Percentiles rank a stretch among this genome's conserved stretches.
phyloP scores from a whole-genome alignment of 352 stramenopile species.

The Thalassiosira exigua region DNA sequence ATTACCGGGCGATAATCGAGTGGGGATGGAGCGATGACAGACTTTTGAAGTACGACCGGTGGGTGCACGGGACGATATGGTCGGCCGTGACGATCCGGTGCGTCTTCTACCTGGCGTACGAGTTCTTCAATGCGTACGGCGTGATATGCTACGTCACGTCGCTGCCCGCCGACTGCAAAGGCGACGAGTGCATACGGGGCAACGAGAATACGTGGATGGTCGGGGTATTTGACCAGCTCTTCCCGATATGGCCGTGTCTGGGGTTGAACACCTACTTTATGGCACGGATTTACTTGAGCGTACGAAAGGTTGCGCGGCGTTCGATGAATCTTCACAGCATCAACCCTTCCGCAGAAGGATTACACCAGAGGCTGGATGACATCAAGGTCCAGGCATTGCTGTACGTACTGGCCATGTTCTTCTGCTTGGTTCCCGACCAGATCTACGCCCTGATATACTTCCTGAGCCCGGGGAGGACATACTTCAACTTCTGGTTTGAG shows the following conservation, averaged over 20 bases:
- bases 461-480: background rate
- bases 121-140: conserved; percentile 56
- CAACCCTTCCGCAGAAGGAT: background rate
- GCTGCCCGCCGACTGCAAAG: conserved; percentile 28
- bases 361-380: conserved; percentile 1
- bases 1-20: conserved; percentile 44
- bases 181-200: conserved; percentile 30
- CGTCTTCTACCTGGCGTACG: conserved; percentile 32
- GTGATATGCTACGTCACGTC: conserved; percentile 50
- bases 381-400: conserved; percentile 39
- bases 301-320: conserved; percentile 34
- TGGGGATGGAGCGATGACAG: conserved; percentile 39
- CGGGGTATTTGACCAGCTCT: conserved; percentile 6
- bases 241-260: conserved; percentile 8
- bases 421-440: conserved; percentile 5
- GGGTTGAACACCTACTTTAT: conserved; percentile 2
- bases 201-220: conserved; percentile 47
- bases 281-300: conserved; percentile 49
- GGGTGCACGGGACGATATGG: conserved; percentile 30
- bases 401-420: conserved; percentile 20
- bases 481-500: conserved; percentile 6
- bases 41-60: conserved; percentile 30
- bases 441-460: conserved; percentile 10
- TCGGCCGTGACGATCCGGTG: conserved; percentile 22
- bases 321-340: background rate